These are phyloP conservation scores for Quercus ilex DNA, from an alignment of 306 rosid species.

Conservation along the genomic window DNA sequence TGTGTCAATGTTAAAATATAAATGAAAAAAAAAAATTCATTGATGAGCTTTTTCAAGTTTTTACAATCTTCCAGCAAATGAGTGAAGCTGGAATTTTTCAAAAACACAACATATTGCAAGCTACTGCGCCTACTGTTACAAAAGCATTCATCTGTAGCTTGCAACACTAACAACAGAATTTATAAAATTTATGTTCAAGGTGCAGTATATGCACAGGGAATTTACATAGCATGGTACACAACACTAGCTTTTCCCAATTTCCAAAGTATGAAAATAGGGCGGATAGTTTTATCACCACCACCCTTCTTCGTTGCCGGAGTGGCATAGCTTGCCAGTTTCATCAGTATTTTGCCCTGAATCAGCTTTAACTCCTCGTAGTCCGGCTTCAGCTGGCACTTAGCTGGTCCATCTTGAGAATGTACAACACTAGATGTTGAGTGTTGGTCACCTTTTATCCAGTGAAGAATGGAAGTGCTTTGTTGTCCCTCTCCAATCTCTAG, in stretches of 20 bases:
- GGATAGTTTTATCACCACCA: constrained; percentile 57
- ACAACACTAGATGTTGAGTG: constrained; percentile 26
- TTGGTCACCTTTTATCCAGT: constrained; percentile 23
- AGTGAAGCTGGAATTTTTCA: too few species aligned
- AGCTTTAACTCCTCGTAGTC: constrained; percentile 41
- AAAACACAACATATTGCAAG: background rate
- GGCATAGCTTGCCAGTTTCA: constrained; percentile 19
- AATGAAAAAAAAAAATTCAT: too few species aligned
- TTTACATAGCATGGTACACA: background rate
- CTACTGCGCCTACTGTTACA: background rate
- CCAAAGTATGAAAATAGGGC: constrained; percentile 65
- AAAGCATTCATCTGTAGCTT: background rate
- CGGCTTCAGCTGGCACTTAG: constrained; percentile 44
- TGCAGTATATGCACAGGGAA: background rate
- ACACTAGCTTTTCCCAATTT: constrained; percentile 57
- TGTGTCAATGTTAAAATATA: too few species aligned
- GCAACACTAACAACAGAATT: background rate
- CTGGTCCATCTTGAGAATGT: constrained; percentile 23
- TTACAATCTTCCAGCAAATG: too few species aligned
- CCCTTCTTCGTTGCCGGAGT: constrained; percentile 58
- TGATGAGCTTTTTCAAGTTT: too few species aligned
- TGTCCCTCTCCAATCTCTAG: too few species aligned
- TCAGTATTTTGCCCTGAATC: constrained; percentile 33
- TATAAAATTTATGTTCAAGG: background rate
- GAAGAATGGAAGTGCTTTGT: background rate